Evolutionary conservation across 2,329 filamentous ascomycete species (phyloP).

Genomic region (Sarocladium brachiariae): DNA sequence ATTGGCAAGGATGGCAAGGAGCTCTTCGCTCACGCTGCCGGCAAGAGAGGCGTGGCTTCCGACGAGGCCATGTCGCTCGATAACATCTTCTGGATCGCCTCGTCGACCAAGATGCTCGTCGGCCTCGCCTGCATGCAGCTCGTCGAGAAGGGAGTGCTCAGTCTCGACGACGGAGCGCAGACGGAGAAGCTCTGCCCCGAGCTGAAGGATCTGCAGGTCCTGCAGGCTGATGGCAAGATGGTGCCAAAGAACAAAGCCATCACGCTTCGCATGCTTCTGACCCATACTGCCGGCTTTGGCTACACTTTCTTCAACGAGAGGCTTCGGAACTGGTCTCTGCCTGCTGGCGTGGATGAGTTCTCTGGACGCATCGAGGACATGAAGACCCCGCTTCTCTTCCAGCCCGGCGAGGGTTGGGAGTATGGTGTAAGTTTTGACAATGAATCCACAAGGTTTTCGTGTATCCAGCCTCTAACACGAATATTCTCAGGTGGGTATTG

Average conservation of each 20-base stretch:
- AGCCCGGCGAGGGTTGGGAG: conserved; percentile 56
- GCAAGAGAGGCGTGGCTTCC: conserved; percentile 35
- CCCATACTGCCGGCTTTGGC: conserved; percentile 49
- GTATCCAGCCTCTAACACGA: not conserved
- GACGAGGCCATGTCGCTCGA: conserved; percentile 51
- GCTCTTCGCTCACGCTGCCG: conserved; percentile 40
- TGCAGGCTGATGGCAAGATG: conserved; percentile 29
- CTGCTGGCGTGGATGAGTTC: conserved; percentile 51
- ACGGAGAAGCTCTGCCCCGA: conserved; percentile 43
- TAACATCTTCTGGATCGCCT: conserved; percentile 53
- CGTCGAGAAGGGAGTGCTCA: conserved; percentile 42
- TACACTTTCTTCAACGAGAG: conserved; percentile 49
- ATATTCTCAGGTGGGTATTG: conserved; percentile 35
- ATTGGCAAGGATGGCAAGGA: conserved; percentile 35
- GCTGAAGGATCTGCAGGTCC: conserved; percentile 38
- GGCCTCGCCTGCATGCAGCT: conserved; percentile 50
- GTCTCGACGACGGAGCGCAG: conserved; percentile 39
- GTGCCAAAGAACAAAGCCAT: conserved; percentile 20
- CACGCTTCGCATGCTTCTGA: conserved; percentile 42
- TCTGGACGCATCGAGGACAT: conserved; percentile 45
- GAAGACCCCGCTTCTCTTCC: conserved; percentile 48
- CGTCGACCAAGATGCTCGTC: conserved; percentile 45
- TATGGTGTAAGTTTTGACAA: conserved; percentile 41
- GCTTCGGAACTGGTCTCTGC: conserved; percentile 39
- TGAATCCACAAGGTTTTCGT: not conserved